These are phyloP conservation scores for Microcyclospora tardicrescens DNA, from an alignment of 2,329 filamentous ascomycete species.

Conservation along the genomic window DNA sequence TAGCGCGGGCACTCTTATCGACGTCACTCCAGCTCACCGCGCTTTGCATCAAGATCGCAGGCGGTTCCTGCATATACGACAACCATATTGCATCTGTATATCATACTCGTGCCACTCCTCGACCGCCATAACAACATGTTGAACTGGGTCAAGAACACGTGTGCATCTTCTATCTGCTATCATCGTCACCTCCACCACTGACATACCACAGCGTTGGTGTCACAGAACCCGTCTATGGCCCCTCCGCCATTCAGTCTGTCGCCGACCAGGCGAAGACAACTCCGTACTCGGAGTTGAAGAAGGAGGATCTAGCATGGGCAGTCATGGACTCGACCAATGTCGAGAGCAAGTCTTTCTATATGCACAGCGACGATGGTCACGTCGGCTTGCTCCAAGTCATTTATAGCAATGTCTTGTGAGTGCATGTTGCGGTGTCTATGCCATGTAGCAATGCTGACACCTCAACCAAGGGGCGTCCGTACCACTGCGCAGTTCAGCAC, in stretches of 20 bases:
- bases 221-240: slow-evolving; percentile 90
- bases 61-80: too few species aligned
- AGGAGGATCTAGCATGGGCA: slow-evolving; percentile 71
- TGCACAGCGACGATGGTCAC: slow-evolving; percentile 65
- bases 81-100: too few species aligned
- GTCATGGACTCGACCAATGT: slow-evolving; percentile 73
- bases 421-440: background rate
- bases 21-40: too few species aligned
- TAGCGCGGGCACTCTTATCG: too few species aligned
- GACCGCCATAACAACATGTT: slow-evolving; percentile 48
- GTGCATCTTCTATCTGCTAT: slow-evolving; percentile 25
- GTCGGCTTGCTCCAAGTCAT: slow-evolving; percentile 79
- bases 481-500: slow-evolving; percentile 88
- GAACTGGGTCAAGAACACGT: slow-evolving; percentile 92
- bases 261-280: slow-evolving; percentile 64
- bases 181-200: slow-evolving; percentile 11
- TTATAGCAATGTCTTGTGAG: slow-evolving; percentile 93
- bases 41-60: too few species aligned
- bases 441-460: slow-evolving; percentile 4
- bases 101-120: too few species aligned
- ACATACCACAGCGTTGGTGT: slow-evolving; percentile 48
- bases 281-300: slow-evolving; percentile 67
- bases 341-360: slow-evolving; percentile 91
- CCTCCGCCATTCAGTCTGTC: slow-evolving; percentile 74
- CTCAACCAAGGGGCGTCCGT: slow-evolving; percentile 58